These are phyloP conservation scores for Cardamine resedifolia DNA, from an alignment of 345 rosid species.

Conservation along the genomic window DNA sequence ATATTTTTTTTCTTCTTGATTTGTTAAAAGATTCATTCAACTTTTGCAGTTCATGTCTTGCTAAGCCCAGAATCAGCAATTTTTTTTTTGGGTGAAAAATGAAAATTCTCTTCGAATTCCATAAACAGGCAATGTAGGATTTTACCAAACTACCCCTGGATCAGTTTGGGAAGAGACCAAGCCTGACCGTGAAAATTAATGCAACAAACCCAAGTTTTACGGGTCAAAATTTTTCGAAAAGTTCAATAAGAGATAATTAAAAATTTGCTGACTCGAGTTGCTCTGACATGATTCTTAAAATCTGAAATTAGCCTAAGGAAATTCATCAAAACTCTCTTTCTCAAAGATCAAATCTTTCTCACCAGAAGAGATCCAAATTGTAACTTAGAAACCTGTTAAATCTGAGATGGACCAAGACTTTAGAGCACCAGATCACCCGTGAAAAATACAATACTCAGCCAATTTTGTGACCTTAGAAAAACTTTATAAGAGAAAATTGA, in stretches of 20 bases:
- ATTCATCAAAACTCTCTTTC: not conserved
- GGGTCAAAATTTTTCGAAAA: no score
- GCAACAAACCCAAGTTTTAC: no score
- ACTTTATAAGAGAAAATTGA: no score
- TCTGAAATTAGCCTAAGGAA: not conserved
- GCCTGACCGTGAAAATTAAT: no score
- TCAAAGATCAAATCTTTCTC: not conserved
- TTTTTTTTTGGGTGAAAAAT: no score
- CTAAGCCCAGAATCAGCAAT: no score
- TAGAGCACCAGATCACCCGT: not conserved
- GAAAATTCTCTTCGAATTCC: not conserved
- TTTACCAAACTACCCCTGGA: not conserved
- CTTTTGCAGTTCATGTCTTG: not conserved
- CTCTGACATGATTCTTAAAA: not conserved
- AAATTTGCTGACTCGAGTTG: no score
- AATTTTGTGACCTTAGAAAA: not conserved
- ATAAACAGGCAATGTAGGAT: no score
- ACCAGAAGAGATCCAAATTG: no score
- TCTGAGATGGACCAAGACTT: not conserved
- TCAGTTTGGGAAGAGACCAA: not conserved
- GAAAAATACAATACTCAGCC: not conserved
- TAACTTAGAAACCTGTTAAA: not conserved
- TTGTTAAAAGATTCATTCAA: not conserved
- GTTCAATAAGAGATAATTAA: no score
- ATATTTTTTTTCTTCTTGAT: no score